Percentiles rank a stretch among this genome's conserved stretches.
Evolutionary conservation across 1,284 basidiomycete species (phyloP).

Genomic region (Pseudozyma sp.): DNA sequence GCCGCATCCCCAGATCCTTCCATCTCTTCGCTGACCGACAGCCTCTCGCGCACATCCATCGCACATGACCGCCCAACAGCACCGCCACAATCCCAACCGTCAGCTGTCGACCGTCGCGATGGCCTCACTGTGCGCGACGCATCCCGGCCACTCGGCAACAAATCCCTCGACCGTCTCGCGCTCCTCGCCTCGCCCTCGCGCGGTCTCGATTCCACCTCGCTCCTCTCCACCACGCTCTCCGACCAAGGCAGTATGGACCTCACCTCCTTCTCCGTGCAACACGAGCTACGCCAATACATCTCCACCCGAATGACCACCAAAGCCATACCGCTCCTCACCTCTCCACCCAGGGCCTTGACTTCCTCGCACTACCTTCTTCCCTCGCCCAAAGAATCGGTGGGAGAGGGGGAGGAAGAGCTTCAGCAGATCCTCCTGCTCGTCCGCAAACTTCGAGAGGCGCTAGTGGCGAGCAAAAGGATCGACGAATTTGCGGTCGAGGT

Average conservation of each 20-base stretch:
- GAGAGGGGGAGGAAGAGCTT: conserved; percentile 25
- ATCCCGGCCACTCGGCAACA: conserved; percentile 33
- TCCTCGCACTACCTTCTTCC: conserved; percentile 5
- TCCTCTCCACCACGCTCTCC: conserved; percentile 22
- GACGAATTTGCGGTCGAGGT: conserved; percentile 43
- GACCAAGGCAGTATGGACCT: conserved; percentile 38
- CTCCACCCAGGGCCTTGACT: background rate
- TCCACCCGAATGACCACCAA: conserved; percentile 16
- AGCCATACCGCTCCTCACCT: conserved; percentile 3
- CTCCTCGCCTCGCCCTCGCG: conserved; percentile 49
- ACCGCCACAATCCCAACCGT: background rate
- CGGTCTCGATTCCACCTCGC: conserved; percentile 30
- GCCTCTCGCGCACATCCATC: background rate
- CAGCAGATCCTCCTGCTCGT: conserved; percentile 35
- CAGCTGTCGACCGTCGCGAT: background rate
- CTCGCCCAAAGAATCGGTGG: background rate
- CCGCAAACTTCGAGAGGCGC: conserved; percentile 43
- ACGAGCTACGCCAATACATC: conserved; percentile 40
- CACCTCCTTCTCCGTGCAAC: conserved; percentile 19
- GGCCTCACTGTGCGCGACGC: conserved; percentile 21
- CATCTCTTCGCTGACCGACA: background rate
- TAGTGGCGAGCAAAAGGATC: conserved; percentile 24
- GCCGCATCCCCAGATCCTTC: background rate
- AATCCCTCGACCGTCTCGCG: conserved; percentile 36
- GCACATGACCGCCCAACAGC: background rate